phyloP scores from a whole-genome alignment of 164 flowering plant species.

The Paratinospora sagittata region DNA sequence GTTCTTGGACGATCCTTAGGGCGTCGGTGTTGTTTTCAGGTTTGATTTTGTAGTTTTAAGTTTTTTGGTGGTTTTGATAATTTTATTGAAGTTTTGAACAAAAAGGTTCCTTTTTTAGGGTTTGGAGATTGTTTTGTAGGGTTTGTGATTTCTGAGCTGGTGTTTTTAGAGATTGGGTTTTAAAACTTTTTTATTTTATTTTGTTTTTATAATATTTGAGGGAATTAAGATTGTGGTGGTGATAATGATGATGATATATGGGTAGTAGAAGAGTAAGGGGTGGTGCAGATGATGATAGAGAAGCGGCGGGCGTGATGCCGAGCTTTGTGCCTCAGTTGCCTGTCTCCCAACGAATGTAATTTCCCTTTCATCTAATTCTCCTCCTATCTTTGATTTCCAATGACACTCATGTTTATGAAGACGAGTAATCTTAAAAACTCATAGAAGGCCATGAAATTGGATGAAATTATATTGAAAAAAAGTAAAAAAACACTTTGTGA shows the following conservation, averaged over 20 bases:
- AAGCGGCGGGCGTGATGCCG: constrained; percentile 38
- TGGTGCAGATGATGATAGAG: constrained; percentile 32
- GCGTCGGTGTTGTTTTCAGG: background rate
- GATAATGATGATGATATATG: constrained; percentile 24
- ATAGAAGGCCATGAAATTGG: background rate
- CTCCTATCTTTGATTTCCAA: background rate
- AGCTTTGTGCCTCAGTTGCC: constrained; percentile 35
- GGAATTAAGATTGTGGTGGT: constrained; percentile 7
- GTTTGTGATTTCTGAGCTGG: background rate
- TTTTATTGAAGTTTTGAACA: background rate
- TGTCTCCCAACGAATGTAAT: constrained; percentile 30
- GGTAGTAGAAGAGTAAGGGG: constrained; percentile 23
- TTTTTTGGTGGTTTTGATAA: no score
- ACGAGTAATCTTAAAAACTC: background rate
- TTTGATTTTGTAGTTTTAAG: background rate
- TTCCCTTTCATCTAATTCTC: background rate
- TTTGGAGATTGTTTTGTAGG: background rate
- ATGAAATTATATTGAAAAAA: background rate
- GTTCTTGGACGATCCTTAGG: background rate
- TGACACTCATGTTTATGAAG: background rate
- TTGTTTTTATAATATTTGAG: background rate
- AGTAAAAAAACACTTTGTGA: background rate
- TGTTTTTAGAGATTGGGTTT: constrained; percentile 4
- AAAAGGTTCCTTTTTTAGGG: background rate
- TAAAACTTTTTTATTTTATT: background rate